Evolutionary conservation across 768 basidiomycete genomes (phyloP).

Genomic region (Russula ochroleuca): DNA sequence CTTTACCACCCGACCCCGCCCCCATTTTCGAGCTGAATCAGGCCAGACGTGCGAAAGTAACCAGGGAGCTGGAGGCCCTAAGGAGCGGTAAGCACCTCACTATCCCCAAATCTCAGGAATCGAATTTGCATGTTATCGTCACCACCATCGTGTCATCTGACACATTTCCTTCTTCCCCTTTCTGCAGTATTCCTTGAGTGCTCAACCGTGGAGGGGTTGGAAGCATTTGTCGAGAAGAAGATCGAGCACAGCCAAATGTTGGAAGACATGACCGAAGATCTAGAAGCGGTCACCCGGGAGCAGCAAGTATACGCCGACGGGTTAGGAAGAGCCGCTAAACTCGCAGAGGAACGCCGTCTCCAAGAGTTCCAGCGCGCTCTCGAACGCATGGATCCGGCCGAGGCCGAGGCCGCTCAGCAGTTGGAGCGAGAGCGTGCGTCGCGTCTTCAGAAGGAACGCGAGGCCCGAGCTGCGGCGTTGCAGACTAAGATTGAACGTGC

Average conservation of each 20-base stretch:
- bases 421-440: not conserved
- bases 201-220: slow-evolving; percentile 14
- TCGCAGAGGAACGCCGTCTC: not conserved
- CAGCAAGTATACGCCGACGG: not conserved
- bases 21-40: not conserved
- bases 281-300: not conserved
- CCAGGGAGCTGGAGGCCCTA: not conserved
- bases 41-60: not conserved
- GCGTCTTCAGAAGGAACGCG: slow-evolving; percentile 1
- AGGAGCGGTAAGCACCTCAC: too few species aligned
- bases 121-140: not conserved
- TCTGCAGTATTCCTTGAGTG: slow-evolving; percentile 11
- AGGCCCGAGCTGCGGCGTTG: not conserved
- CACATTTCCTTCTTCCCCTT: not conserved
- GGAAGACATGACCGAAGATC: not conserved
- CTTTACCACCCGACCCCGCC: not conserved
- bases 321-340: not conserved
- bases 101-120: not conserved
- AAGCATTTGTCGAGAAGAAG: slow-evolving; percentile 12
- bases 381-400: not conserved
- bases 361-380: slow-evolving; percentile 2
- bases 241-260: not conserved
- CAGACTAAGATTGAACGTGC: not conserved
- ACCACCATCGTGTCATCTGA: not conserved
- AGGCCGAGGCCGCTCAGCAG: not conserved